Percentiles rank a stretch among this genome's conserved stretches.
Evolutionary conservation across 495 filamentous ascomycete genomes (phyloP).

Genomic region (Alectoria sarmentosa): DNA sequence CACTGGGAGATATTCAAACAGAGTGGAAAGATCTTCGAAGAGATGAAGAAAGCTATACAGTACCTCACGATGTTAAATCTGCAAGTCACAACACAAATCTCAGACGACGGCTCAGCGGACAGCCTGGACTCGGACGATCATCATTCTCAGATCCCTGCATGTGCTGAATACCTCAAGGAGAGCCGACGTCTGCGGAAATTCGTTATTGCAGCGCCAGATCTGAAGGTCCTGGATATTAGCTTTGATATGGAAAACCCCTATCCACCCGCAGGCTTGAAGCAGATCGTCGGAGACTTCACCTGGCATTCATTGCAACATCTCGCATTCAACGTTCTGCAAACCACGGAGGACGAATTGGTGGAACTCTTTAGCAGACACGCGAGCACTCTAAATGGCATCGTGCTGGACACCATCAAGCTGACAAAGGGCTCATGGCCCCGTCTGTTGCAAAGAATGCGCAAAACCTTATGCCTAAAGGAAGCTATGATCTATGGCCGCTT

Average conservation of each 20-base stretch:
- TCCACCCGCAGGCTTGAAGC: background rate
- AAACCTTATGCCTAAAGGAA: background rate
- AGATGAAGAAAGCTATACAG: background rate
- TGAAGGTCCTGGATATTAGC: background rate
- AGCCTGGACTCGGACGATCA: background rate
- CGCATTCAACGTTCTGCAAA: background rate
- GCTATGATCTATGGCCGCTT: background rate
- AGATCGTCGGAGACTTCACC: background rate
- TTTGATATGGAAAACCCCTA: background rate
- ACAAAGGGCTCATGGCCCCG: background rate
- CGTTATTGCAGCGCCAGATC: background rate
- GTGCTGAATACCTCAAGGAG: background rate
- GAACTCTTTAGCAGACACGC: background rate
- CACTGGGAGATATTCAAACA: conserved; percentile 1
- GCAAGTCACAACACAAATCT: background rate
- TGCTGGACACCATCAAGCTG: background rate
- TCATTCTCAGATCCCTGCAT: background rate
- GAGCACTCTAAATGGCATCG: background rate
- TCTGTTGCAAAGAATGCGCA: background rate
- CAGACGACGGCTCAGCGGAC: too few relatives aligned
- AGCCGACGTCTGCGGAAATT: background rate
- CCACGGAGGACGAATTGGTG: background rate
- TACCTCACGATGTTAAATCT: background rate
- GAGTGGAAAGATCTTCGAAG: background rate
- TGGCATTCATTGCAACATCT: background rate